Evolutionary conservation across 2,329 filamentous ascomycete species (phyloP), one percentile per base, ranked within the genome.

Genomic region (Ceratocystis destructans): DNA sequence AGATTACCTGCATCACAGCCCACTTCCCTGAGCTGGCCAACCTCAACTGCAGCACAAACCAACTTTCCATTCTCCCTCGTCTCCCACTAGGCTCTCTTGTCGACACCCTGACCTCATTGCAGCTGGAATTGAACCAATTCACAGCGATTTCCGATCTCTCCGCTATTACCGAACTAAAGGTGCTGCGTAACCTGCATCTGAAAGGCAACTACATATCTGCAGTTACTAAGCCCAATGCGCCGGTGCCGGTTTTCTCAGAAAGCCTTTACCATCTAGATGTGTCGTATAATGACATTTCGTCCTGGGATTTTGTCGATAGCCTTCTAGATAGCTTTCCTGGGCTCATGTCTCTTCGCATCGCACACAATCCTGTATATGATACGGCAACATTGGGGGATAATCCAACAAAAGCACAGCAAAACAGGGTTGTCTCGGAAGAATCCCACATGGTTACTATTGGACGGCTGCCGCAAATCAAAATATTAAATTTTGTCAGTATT

Each of bases 381-480:
- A 65, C 70, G 64, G 66, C 69, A 12, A 71, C 71, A 61, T 71
- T 74, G 68, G 41, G 69, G 28, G 59, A 62, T 20, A 76, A 64
- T 77, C 20, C 44, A 76, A 65, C 75, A 77, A 28, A 75, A 81
- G 31, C 82, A 80, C 5, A 80, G 87, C 0, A 67, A 22, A 59
- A 46, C 20, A 33, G 50, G 2, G n/a, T 55, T 22, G 31, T 66
- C 31, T 46, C 66, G 2, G 90, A 96, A 65, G 89, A 96, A 72
- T 87, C 89, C 0, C 93, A 91, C 77, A 96, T 96, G 89, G 81
- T 96, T 61, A 90, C 89, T 0, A 79, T 96, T 31, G 89, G 87
- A 33, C 88, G 91, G 1, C 78, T 96, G 1, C 81, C 82, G 0
- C 77, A 78, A 1, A 81, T 97, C 8, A 81, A 81, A 64, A 80